Conservation (phyloP, 176 grass and related monocot species). For the Oryza rufipogon region DNA sequence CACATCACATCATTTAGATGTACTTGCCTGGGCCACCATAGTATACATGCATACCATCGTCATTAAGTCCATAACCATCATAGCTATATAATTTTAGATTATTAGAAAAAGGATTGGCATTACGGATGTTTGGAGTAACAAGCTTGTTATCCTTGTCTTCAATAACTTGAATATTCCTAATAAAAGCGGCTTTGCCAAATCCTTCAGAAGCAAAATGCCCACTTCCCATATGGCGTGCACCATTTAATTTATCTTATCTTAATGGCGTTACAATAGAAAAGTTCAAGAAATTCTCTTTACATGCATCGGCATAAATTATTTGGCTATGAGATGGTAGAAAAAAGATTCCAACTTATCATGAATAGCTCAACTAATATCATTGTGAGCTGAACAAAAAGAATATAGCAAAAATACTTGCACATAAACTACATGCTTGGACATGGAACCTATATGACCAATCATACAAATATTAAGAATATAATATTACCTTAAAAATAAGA, state of each 20-base stretch:
- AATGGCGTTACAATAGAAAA: background rate
- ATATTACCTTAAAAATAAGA: constrained; percentile 38
- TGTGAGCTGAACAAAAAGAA: background rate
- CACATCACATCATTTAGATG: no score
- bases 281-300: background rate
- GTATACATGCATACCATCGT: background rate
- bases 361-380: no score
- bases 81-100: background rate
- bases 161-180: background rate
- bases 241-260: background rate
- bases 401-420: background rate
- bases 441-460: background rate
- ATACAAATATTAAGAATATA: background rate
- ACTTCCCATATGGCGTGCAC: constrained; percentile 26
- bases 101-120: background rate
- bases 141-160: no score
- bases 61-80: background rate
- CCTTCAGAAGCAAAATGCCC: constrained; percentile 38
- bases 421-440: no score
- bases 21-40: constrained; percentile 36
- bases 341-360: no score
- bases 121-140: background rate
- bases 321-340: background rate
- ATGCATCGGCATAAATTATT: background rate
- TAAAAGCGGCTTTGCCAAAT: constrained; percentile 28